Conservation (phyloP, 441 rosid genomes). For the Codiaeum variegatum region DNA sequence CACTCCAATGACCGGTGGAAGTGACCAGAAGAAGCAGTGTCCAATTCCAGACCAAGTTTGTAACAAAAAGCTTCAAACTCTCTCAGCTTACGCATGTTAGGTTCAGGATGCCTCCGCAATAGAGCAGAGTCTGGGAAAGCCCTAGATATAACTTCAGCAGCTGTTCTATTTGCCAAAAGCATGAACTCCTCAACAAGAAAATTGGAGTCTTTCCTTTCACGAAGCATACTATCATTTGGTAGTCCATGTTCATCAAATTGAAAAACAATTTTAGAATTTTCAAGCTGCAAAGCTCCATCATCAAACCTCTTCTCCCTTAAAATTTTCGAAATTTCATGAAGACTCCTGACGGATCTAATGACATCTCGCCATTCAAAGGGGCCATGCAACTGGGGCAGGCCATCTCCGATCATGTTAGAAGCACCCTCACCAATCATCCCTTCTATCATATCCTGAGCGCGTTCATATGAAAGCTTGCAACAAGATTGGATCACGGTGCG, state of each 20-base stretch:
- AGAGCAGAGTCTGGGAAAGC: constrained; percentile 75
- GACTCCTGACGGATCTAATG: constrained; percentile 49
- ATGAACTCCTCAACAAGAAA: constrained; percentile 88
- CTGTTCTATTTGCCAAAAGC: constrained; percentile 87
- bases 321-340: constrained; percentile 52
- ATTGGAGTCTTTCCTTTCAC: constrained; percentile 47
- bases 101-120: constrained; percentile 88
- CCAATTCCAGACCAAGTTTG: constrained; percentile 70
- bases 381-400: constrained; percentile 58
- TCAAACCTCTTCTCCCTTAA: constrained; percentile 58
- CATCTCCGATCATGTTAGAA: constrained; percentile 26
- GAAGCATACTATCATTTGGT: constrained; percentile 57
- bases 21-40: constrained; percentile 68
- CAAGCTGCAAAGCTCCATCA: constrained; percentile 74
- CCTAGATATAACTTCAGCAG: constrained; percentile 86
- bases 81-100: constrained; percentile 74
- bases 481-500: constrained; percentile 74
- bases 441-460: constrained; percentile 63
- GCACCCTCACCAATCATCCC: constrained; percentile 30
- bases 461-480: constrained; percentile 87
- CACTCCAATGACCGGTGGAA: constrained; percentile 57
- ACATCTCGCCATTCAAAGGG: constrained; percentile 64
- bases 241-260: constrained; percentile 67
- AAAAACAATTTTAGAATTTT: constrained; percentile 49
- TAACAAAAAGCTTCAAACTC: constrained; percentile 78